Evolutionary conservation across 2,329 filamentous ascomycete species (phyloP), one percentile per base, ranked within the genome.

Genomic region (Graphilbum fragrans): DNA sequence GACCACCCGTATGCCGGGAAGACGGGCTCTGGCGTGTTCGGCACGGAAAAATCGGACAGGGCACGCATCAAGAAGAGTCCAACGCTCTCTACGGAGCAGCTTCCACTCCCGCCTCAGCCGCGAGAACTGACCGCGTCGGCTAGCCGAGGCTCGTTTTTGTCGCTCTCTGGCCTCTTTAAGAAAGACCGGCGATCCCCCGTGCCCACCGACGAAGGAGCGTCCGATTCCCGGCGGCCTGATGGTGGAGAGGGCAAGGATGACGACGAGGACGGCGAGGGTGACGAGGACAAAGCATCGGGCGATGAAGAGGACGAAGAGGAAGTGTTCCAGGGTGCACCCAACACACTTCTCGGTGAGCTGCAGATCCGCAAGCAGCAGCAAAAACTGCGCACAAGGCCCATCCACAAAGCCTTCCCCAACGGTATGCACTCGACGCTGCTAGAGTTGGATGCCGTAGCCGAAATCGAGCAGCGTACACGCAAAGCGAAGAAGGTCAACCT

Each of bases 341-440:
- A 87, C 1, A 98, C 92, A 0, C 70, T 98, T 1, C 73, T 98
- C 20, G 92, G 92, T 0, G 92, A 98, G 57, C 67, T 98, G 8
- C 86, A 95, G 56, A 65, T 94, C 48, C 82, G 92, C 39, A 96
- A 98, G 57, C 80, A 85, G 45, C 84, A 94, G 51, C 81, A 93
- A 53, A 88, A 86, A 58, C 69, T 80, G 47, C 79, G 92, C 29
- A 92, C 81, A 23, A 74, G 79, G 19, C 82, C 82, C 14, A 70
- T 80, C 19, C 69, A 74, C 25, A 75, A 70, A 35, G 61, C 63
- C 3, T 69, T 68, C 50, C 80, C 82, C 18, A 79, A 82, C 41
- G 88, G 86, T n/a, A 80, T 94, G 71, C 86, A 92, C 49, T 85
- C 85, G 14, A 98, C 92, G 0, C 69, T 98, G 4, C 69, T 98